Base-by-base conservation (phyloP, 202 grass and related monocot genomes). In the Carex arenaria region DNA sequence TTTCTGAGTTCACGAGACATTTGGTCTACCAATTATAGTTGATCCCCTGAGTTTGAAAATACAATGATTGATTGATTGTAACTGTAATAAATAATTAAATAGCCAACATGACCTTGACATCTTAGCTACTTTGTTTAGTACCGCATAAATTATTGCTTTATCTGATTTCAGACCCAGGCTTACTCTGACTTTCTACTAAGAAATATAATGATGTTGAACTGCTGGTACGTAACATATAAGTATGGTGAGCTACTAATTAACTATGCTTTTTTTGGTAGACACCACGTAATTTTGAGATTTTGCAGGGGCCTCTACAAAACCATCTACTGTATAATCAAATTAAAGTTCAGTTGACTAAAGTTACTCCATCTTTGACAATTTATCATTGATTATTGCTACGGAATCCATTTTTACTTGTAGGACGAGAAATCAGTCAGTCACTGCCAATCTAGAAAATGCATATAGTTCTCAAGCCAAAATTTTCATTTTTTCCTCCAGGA, bases 1-100 rank as follows among this genome's bases (percentile, higher is more conserved):
- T 7, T 18, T n/a, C 34, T 10, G 32, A 69, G 14, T 69, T 19
- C 66, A 67, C 12, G 23, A 62, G 19, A 38, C 36, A 38, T 64
- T 30, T 64, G 61, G 22, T 67, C 9, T 67, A 67, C 64, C 13
- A 31, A 67, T 36, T 18, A 67, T 67, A n/a, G n/a, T n/a, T n/a
- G n/a, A n/a, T 31, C 7, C 6, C 1, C 13, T 14, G 3, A 0
- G 71, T 53, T 74, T 74, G 22, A 74, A 54, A 51, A 30, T 53
- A 54, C 45, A 53, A 74, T 74, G 71, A 74, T 74, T 74, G 71
- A n/a, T n/a, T n/a, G n/a, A n/a, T n/a, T n/a, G n/a, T 13, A 28
- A 12, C 47, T 53, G 23, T 73, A 47, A 72, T 52, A 74, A 52
- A 52, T 28, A 15, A n/a, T n/a, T n/a, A n/a, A n/a, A n/a, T n/a